Evolutionary conservation across 306 rosid genomes (phyloP).

Genomic region (Mimosa bimucronata): DNA sequence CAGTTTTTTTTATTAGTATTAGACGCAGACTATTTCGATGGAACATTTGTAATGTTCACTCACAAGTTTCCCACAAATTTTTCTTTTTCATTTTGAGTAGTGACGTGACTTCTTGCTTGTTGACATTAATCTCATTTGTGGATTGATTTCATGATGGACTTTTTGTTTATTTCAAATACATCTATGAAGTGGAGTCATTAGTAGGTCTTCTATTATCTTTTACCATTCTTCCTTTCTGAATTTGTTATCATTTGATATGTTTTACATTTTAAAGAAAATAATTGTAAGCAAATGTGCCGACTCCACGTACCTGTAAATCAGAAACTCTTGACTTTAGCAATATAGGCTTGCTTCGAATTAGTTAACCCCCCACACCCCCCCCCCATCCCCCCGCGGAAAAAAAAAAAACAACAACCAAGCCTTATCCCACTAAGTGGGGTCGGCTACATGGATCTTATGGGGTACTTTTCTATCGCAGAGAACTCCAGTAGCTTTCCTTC

Average conservation of each 20-base stretch:
- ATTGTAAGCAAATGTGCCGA: neutral
- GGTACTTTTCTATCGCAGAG: no score
- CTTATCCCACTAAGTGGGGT: no score
- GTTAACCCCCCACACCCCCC: no score
- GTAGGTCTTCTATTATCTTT: neutral
- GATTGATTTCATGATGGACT: neutral
- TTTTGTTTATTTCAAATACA: conserved; percentile 1
- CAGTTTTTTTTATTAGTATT: neutral
- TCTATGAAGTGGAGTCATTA: neutral
- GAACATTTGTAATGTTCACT: neutral
- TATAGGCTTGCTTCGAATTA: neutral
- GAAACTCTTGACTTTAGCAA: neutral
- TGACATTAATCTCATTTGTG: conserved; percentile 1
- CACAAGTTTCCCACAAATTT: neutral
- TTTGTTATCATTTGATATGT: conserved; percentile 1
- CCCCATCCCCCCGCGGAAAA: no score
- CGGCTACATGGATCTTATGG: no score
- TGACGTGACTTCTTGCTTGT: conserved; percentile 8
- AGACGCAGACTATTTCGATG: conserved; percentile 13
- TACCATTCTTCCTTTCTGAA: neutral
- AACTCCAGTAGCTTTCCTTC: no score
- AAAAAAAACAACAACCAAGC: no score
- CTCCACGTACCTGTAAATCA: neutral
- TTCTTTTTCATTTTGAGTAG: neutral
- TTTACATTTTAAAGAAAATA: neutral